Evolutionary conservation across 2,329 filamentous ascomycete genomes (phyloP).

Genomic region (Knufia petricola): DNA sequence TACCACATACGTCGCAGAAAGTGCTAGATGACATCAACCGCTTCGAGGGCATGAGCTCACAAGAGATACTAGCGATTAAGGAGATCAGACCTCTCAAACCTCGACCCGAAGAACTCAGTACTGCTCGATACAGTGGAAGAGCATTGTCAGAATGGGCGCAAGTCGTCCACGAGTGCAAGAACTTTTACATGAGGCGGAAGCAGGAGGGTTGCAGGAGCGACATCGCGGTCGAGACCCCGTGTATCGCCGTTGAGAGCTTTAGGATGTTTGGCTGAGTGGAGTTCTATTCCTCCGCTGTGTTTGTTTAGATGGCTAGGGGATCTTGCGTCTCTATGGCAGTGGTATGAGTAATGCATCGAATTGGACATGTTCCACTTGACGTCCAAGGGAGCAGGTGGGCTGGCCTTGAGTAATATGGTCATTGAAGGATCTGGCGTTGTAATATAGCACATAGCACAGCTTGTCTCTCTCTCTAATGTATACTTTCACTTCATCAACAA

Average conservation of each 20-base stretch:
- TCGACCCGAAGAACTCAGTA: slow-evolving; percentile 26
- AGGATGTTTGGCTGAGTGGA: slow-evolving; percentile 28
- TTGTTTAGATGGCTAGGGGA: neutral
- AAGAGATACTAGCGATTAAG: slow-evolving; percentile 19
- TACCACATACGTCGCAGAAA: slow-evolving; percentile 48
- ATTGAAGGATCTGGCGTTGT: neutral
- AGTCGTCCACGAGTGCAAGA: slow-evolving; percentile 52
- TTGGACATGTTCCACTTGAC: no score
- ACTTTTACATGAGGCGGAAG: slow-evolving; percentile 53
- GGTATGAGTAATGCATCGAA: no score
- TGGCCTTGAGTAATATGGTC: neutral
- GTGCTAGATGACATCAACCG: slow-evolving; percentile 29
- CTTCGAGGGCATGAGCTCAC: slow-evolving; percentile 20
- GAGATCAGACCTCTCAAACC: slow-evolving; percentile 20
- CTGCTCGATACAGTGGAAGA: slow-evolving; percentile 51
- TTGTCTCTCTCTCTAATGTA: no score
- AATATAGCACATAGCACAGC: no score
- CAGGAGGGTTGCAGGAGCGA: slow-evolving; percentile 52
- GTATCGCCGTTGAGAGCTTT: slow-evolving; percentile 53
- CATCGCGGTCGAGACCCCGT: slow-evolving; percentile 51
- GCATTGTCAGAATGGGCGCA: slow-evolving; percentile 56
- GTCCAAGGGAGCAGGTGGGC: no score
- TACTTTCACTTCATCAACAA: no score
- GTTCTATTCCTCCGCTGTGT: neutral
- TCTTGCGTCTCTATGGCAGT: neutral